phyloP scores from a whole-genome alignment of 805 yeast species.

The Cyberlindnera americana region DNA sequence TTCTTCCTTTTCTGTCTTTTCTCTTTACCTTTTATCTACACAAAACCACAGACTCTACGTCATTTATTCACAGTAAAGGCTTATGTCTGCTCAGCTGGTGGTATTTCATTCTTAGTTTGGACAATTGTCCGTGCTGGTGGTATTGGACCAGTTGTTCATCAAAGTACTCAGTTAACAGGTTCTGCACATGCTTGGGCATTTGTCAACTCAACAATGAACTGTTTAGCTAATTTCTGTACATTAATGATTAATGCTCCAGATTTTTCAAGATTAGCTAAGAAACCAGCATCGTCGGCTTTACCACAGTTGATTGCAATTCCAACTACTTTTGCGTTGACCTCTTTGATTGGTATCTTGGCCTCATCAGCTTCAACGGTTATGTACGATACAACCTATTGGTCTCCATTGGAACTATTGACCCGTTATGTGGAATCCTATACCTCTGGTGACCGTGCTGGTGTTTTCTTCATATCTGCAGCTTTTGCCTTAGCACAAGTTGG shows the following conservation, averaged over 20 bases:
- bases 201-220: constrained; percentile 72
- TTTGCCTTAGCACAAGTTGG: constrained; percentile 78
- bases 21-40: constrained; percentile 76
- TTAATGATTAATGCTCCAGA: constrained; percentile 86
- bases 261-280: constrained; percentile 77
- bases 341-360: constrained; percentile 80
- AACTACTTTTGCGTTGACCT: constrained; percentile 71
- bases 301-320: constrained; percentile 71
- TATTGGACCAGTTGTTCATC: constrained; percentile 67
- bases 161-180: constrained; percentile 49
- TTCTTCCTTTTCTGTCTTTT: constrained; percentile 82
- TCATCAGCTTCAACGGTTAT: constrained; percentile 72
- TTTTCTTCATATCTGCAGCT: constrained; percentile 65
- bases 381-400: constrained; percentile 75
- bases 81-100: constrained; percentile 75
- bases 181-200: constrained; percentile 79
- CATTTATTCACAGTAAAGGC: constrained; percentile 85
- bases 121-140: constrained; percentile 77
- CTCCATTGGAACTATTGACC: constrained; percentile 66
- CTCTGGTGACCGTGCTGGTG: constrained; percentile 73
- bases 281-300: constrained; percentile 44
- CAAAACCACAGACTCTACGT: constrained; percentile 78
- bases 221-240: constrained; percentile 84
- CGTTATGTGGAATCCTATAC: constrained; percentile 54
- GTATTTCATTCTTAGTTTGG: constrained; percentile 82